Base-by-base conservation (phyloP, 805 yeast species). In the Wickerhamomyces mucosus region DNA sequence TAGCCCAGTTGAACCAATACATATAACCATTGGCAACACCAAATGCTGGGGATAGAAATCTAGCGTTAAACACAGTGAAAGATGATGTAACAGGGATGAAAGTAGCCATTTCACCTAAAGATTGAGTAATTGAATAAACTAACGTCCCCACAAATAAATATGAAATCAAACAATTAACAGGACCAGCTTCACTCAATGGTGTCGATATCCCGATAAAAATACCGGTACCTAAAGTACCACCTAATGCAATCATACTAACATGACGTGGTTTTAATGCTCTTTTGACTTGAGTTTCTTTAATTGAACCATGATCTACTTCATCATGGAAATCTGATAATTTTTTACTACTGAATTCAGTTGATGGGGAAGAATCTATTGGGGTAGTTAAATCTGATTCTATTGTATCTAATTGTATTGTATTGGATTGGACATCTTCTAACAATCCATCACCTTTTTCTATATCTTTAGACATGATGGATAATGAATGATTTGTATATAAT, bases 181-280 rank as follows among this genome's bases (percentile, higher is more conserved):
- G 88, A 18, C 89, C 89, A 12, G 82, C 72, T 16, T 58, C 45
- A 4, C 57, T 47, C 18, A 79, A 47, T 7, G 82, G 75, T 3
- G 65, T 46, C 2, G 75, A 63, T 24, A 79, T 67, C 47, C 81
- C 75, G 28, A 80, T 72, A 58, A 79, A 76, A 26, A 79, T 61
- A 52, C 88, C 88, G 2, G 86, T 78, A 46, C 88, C 88, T 38
- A 80, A 77, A 21, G 86, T 75, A 41, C 86, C 88, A 39, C 88
- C 89, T 21, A 79, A 62, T 30, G 86, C 84, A 46, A 79, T 73
- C 85, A 79, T 78, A 18, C 80, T 67, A 26, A 79, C 69, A 46
- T 78, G 85, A 45, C 89, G 64, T 15, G 78, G 70, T 49, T 77
- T 76, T 40, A 79, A 59, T 31, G 64, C 69, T 51, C 86, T 63